A percentile compares a stretch with the other conserved stretches of the same genome.
Conservation (phyloP, 768 basidiomycete species). For the Cystofilobasidium bisporidii region DNA sequence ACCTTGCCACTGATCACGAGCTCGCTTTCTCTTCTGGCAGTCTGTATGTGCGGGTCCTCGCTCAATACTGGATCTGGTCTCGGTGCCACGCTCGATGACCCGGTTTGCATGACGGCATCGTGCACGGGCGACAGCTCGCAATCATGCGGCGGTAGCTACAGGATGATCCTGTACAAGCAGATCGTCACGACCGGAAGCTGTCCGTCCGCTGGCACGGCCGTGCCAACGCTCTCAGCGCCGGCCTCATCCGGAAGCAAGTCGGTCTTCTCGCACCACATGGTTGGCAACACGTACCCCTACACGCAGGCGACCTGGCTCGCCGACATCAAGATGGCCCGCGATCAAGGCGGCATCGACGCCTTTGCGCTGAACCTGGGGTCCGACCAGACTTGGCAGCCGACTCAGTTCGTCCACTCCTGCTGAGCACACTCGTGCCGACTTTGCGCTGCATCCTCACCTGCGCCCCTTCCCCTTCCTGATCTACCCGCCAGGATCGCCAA, state of each 20-base stretch:
- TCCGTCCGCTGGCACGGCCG: not conserved
- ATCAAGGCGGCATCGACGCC: constrained; percentile 17
- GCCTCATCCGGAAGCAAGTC: constrained; percentile 4
- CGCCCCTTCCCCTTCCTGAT: not conserved
- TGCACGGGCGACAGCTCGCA: not conserved
- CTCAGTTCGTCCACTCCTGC: not conserved
- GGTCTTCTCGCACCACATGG: constrained; percentile 14
- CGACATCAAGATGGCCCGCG: constrained; percentile 21
- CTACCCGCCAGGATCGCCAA: not conserved
- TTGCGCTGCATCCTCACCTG: too few relatives aligned
- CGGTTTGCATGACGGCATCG: not conserved
- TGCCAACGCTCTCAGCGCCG: constrained; percentile 13
- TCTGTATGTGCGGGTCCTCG: not conserved
- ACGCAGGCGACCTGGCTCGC: constrained; percentile 13
- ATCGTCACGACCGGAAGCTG: not conserved
- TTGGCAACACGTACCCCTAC: constrained; percentile 13
- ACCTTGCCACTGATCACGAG: too few relatives aligned
- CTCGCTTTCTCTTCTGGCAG: too few relatives aligned
- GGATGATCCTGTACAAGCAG: constrained; percentile 15
- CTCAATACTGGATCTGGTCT: not conserved
- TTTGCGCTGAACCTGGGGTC: constrained; percentile 29
- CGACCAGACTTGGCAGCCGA: constrained; percentile 18
- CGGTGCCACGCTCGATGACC: not conserved
- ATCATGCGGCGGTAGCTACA: constrained; percentile 7
- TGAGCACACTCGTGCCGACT: not conserved